Evolutionary conservation across 805 yeast genomes (phyloP).

Genomic region (Grigorovia humatica): DNA sequence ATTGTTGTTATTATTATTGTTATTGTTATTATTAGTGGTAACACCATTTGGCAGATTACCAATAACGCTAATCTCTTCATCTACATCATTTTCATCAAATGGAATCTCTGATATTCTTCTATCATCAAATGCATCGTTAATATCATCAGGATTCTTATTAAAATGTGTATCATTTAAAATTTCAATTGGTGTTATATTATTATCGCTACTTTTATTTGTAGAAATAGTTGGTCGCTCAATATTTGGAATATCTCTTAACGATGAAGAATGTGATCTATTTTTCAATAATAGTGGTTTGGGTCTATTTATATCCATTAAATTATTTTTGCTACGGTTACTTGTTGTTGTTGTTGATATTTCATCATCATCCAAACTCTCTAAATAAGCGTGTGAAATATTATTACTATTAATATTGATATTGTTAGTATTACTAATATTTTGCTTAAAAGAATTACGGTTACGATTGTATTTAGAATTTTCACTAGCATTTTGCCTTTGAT

Average conservation of each 20-base stretch:
- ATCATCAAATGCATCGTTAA: neutral
- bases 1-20: neutral
- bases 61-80: neutral
- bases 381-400: neutral
- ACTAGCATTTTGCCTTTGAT: neutral
- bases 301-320: neutral
- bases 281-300: conserved; percentile 15
- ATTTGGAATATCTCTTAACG: neutral
- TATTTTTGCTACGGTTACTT: neutral
- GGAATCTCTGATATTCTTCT: conserved; percentile 21
- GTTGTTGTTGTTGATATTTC: neutral
- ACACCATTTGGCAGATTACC: neutral
- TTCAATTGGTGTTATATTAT: neutral
- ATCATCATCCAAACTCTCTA: conserved; percentile 2
- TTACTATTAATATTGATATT: neutral
- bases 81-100: conserved; percentile 13
- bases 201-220: neutral
- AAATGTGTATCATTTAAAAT: neutral
- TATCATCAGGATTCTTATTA: neutral
- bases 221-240: neutral
- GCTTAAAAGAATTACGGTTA: too few species aligned
- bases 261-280: conserved; percentile 14
- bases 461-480: neutral
- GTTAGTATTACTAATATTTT: neutral
- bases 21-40: neutral